These are phyloP conservation scores for Cytospora piceicola DNA, from an alignment of 2,329 filamentous ascomycete species.

Conservation along the genomic window DNA sequence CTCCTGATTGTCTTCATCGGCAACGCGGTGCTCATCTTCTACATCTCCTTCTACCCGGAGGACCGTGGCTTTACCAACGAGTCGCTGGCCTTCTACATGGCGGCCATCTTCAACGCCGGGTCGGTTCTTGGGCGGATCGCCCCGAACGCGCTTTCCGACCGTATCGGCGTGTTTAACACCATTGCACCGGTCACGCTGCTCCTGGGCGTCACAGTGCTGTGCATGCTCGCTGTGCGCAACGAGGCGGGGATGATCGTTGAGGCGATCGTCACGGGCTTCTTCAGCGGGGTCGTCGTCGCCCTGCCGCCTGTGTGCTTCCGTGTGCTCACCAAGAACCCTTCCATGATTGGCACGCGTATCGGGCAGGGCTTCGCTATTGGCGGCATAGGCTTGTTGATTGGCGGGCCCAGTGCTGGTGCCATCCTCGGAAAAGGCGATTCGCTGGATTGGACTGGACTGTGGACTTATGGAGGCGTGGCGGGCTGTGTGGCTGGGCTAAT, in stretches of 20 bases:
- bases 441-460: conserved; percentile 35
- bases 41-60: conserved; percentile 44
- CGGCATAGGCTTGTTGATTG: conserved; percentile 40
- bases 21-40: conserved; percentile 45
- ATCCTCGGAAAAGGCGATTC: conserved; percentile 35
- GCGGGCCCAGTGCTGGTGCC: conserved; percentile 41
- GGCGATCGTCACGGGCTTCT: conserved; percentile 46
- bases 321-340: conserved; percentile 44
- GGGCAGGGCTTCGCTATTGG: conserved; percentile 44
- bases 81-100: conserved; percentile 46
- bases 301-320: conserved; percentile 46
- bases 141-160: conserved; percentile 45
- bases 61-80: conserved; percentile 38
- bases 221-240: conserved; percentile 42
- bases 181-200: conserved; percentile 39
- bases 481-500: conserved; percentile 10
- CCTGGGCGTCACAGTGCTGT: conserved; percentile 41
- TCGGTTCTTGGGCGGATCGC: conserved; percentile 45
- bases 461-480: conserved; percentile 33
- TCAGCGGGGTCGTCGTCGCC: conserved; percentile 48
- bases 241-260: conserved; percentile 41
- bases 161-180: conserved; percentile 44
- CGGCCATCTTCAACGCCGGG: conserved; percentile 46
- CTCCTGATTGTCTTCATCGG: conserved; percentile 46
- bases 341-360: conserved; percentile 47